Base-by-base conservation (phyloP, 306 rosid species). In the Myrica gale region DNA sequence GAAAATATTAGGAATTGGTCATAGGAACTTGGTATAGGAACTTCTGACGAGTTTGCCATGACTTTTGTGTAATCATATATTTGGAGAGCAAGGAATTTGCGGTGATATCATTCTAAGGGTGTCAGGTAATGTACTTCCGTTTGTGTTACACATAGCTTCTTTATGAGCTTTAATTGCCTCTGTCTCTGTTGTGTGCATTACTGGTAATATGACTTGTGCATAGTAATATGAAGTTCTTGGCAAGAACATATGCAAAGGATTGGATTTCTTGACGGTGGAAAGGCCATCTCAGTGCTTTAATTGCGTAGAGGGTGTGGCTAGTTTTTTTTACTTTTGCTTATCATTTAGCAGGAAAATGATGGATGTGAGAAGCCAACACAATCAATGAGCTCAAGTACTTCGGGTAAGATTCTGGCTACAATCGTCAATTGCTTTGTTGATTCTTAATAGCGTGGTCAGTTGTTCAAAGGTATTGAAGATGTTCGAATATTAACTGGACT, bases 271-370 rank as follows among this genome's bases (percentile, higher is more conserved):
- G 37, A 32, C 37, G 37, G 3, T 32, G 37, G 37, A 32, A 32
- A 32, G 37, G 37, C 37, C 37, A 32, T 13, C 63, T 54, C 47
- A 11, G 23, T 68, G 20, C 61, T n/a, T 57, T 44, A 69, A 21
- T 44, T 15, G 8, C 39, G 11, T 66, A 48, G 46, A 4, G 15
- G 15, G 12, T 60, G 9, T 76, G 44, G 75, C 75, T 55, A 76
- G 41, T 23, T 16, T 46, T 39, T 23, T 41, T 37, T 62, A 39
- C 54, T 84, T 74, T 69, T 44, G 23, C 52, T 57, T 82, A 63
- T 69, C 75, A 37, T 83, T 75, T 83, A 84, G 81, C 90, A 94
- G 98, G 88, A 82, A 71, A 81, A 70, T 78, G 78, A 69, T 17
- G 85, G 48, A 72, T 77, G 57, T 51, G 83, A 76, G 82, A 84